Percentiles rank a stretch among this genome's conserved stretches.
phyloP scores from a whole-genome alignment of 495 filamentous ascomycete species.

The Thozetella sp. region DNA sequence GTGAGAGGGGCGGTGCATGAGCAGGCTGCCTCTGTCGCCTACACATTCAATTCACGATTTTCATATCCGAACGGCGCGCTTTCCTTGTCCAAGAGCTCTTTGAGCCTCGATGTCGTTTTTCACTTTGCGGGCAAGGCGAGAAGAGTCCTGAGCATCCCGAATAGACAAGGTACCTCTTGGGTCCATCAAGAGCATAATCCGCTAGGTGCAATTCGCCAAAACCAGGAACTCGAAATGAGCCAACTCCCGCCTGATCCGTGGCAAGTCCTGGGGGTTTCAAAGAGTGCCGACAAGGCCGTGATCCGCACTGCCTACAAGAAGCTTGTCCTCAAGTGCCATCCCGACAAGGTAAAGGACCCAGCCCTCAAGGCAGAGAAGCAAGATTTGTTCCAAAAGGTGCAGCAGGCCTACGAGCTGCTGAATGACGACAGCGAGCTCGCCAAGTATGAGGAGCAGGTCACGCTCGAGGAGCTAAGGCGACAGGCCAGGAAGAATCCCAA shows the following conservation, averaged over 20 bases:
- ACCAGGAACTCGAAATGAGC: no score
- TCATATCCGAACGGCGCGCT: no score
- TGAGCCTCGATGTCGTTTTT: no score
- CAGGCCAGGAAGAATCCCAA: slow-evolving; percentile 31
- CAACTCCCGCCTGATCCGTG: slow-evolving; percentile 81
- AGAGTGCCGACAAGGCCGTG: slow-evolving; percentile 68
- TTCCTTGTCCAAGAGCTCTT: no score
- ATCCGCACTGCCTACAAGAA: slow-evolving; percentile 88
- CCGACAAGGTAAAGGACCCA: slow-evolving; percentile 87
- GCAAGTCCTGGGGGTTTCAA: slow-evolving; percentile 73
- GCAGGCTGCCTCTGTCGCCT: no score
- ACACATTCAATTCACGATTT: no score
- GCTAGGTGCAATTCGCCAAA: no score
- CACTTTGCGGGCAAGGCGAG: no score
- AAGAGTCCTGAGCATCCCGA: no score
- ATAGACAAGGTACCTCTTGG: no score
- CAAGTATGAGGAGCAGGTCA: slow-evolving; percentile 77
- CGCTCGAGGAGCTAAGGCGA: slow-evolving; percentile 54
- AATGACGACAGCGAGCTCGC: slow-evolving; percentile 72
- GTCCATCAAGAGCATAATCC: no score
- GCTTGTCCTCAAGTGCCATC: slow-evolving; percentile 90
- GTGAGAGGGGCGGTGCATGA: no score
- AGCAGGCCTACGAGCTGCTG: slow-evolving; percentile 90
- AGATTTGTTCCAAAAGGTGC: slow-evolving; percentile 89
- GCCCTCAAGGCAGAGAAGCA: slow-evolving; percentile 66